Evolutionary conservation across 2,329 filamentous ascomycete species (phyloP), one percentile per base, ranked within the genome.

Genomic region (Nemania bipapillata): DNA sequence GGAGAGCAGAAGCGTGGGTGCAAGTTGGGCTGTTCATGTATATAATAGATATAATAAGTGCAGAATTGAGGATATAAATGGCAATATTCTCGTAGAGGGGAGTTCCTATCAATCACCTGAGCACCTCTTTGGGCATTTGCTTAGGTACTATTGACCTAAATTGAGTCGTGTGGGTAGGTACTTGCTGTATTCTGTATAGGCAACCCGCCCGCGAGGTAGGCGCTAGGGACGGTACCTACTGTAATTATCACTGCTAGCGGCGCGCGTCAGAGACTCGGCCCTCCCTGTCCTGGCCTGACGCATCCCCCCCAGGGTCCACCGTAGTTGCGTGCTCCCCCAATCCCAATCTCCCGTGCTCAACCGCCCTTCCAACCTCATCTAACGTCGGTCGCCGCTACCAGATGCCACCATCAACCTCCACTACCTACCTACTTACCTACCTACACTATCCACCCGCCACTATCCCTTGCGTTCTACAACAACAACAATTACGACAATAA

Each of bases 281-380:
- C 50, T 47, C 57, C 53, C 61, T 60, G 30, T 53, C 42, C 35
- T 37, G 55, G 37, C 62, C 35, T 65, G 65, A 65, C 60, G 45
- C 65, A 15, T 42, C 24, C 12, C 37, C 62, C 49, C 58, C 53
- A 20, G 9, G 53, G 55, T 32, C 63, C 66, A 69, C 66, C 57
- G 15, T 60, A 37, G 65, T 53, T 68, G 53, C 24, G 45, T 49
- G 49, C 32, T 60, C 57, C 63, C 69, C 67, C 60, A 70, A 66
- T 63, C 61, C 63, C 57, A 62, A 56, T 70, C 66, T 69, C 67
- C 58, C 63, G 54, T 40, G 50, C 42, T 42, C 56, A 45, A 50
- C 60, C 55, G 63, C 69, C 63, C 57, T 67, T 66, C 69, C 63
- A 65, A 63, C 63, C 60, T 63, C 65, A 68, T 61, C 59, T 63